Base-by-base conservation (phyloP, 108 stramenopile species). In the Epipyxis sp. region DNA sequence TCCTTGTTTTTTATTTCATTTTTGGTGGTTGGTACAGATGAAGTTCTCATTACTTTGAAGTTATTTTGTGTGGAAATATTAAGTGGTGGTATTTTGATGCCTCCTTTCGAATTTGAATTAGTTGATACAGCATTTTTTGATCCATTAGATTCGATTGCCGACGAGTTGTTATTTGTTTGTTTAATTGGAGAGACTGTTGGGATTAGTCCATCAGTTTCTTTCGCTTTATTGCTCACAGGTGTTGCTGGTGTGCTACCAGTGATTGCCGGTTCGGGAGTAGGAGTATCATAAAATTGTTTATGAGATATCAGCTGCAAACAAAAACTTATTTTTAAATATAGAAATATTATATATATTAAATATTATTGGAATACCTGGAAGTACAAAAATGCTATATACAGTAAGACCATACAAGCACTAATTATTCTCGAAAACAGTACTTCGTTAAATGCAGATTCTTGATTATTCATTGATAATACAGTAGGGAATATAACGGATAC, bases 321-420 rank as follows among this genome's bases (percentile, higher is more conserved):
- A 57, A 25, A 57, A 57, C 54, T 20, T 20, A 16, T 20, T 20
- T 16, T 25, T 20, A 57, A 57, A 57, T 57, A 16, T 20, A 25
- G 25, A 57, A 57, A 57, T 20, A 20, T 57, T 57, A 57, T 57
- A 25, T 25, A 57, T 25, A 25, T 16, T 16, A 25, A 25, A 16
- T 20, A 57, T 20, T 20, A 57, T 25, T 25, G 25, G 25, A 20
- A 20, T 57, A 57, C 54, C 54, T 98, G 97, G 80, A 98, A 98
- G 61, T 92, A 58, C 40, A 98, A 77, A 25, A 96, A 88, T 81
- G 90, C 92, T 13, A 86, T 59, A 82, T 98, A 98, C 91, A 95
- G 92, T 71, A 87, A 78, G 39, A 98, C 78, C 59, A 98, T 84
- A 76, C 93, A 85, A 67, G 92, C 46, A n/a, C 94, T 93, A 3